phyloP scores from a whole-genome alignment of 2,329 filamentous ascomycete genomes.

The Zasmidium citrigriseum region DNA sequence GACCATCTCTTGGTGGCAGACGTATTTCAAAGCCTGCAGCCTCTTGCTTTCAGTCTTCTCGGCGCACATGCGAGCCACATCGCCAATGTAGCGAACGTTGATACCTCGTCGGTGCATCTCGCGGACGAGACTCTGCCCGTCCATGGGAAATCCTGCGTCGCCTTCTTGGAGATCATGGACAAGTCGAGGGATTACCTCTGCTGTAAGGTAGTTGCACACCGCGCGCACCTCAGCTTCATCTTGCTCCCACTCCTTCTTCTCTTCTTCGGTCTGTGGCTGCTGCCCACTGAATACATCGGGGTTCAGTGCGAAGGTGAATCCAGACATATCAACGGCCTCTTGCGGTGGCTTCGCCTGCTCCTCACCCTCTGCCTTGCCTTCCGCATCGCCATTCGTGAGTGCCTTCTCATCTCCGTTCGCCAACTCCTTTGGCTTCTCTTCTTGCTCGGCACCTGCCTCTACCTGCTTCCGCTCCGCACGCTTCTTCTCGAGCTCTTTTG shows the following conservation, averaged over 20 bases:
- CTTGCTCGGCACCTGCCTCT: conserved; percentile 16
- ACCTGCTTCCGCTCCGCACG: conserved; percentile 37
- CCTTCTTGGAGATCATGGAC: conserved; percentile 85
- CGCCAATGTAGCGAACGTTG: conserved; percentile 94
- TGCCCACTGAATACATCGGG: conserved; percentile 96
- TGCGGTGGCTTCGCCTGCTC: conserved; percentile 42
- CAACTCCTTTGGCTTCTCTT: conserved; percentile 25
- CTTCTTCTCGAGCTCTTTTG: conserved; percentile 70
- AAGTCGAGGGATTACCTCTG: conserved; percentile 79
- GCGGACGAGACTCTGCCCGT: conserved; percentile 85
- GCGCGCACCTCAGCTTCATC: conserved; percentile 88
- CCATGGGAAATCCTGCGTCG: conserved; percentile 97
- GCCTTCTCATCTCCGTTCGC: conserved; percentile 35
- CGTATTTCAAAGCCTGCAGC: conserved; percentile 72
- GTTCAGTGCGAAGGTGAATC: conserved; percentile 87
- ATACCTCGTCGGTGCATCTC: conserved; percentile 95
- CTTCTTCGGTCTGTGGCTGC: conserved; percentile 81
- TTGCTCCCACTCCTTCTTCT: conserved; percentile 77
- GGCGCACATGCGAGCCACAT: conserved; percentile 66
- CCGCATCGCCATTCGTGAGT: conserved; percentile 20
- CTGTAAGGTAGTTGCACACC: conserved; percentile 75
- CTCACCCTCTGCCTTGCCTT: conserved; percentile 31
- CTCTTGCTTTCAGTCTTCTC: conserved; percentile 65
- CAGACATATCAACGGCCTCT: conserved; percentile 79
- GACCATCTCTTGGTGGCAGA: conserved; percentile 90